phyloP scores from a whole-genome alignment of 768 basidiomycete genomes.

The Lyophyllum atratum region DNA sequence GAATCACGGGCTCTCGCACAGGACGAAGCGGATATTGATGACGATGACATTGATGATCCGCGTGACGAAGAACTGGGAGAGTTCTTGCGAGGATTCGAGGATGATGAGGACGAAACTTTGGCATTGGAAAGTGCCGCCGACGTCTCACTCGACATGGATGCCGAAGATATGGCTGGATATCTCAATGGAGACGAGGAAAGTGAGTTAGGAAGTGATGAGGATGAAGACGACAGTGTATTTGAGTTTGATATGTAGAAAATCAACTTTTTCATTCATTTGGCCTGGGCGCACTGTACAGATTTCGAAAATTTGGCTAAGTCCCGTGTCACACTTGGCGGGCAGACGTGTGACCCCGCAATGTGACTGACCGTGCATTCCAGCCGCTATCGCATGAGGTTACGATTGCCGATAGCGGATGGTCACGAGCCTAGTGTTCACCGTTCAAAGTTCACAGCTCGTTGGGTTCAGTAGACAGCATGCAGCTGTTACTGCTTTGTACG shows the following conservation, averaged over 20 bases:
- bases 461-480: too few relatives aligned
- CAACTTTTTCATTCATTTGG: neutral
- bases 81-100: neutral
- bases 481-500: too few relatives aligned
- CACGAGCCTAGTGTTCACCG: conserved; percentile 8
- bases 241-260: too few relatives aligned
- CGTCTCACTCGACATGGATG: neutral
- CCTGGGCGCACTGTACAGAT: conserved; percentile 5
- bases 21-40: conserved; percentile 13
- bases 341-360: too few relatives aligned
- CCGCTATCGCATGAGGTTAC: neutral
- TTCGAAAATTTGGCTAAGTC: too few relatives aligned
- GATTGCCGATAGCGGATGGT: neutral
- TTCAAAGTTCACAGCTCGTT: too few relatives aligned
- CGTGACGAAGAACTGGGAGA: conserved; percentile 6
- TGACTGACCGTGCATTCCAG: neutral
- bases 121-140: neutral
- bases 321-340: too few relatives aligned
- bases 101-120: neutral
- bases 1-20: too few relatives aligned
- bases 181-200: neutral
- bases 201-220: neutral
- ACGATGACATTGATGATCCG: neutral
- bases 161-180: neutral
- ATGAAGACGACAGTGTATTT: too few relatives aligned